Percentiles rank a stretch among this genome's conserved stretches.
Evolutionary conservation across 345 rosid species (phyloP).

Genomic region (Theobroma cacao): DNA sequence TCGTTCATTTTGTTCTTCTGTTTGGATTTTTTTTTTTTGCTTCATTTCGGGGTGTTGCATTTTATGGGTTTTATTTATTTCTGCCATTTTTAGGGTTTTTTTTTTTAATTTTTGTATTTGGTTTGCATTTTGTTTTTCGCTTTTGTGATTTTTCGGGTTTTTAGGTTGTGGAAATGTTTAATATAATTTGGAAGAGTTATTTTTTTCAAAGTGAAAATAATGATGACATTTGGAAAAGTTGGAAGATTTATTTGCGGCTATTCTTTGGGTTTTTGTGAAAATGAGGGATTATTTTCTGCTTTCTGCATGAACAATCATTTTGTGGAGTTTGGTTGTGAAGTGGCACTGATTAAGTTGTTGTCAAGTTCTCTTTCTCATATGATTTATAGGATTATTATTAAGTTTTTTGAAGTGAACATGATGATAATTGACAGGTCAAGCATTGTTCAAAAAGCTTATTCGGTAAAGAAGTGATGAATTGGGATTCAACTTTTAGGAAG

Average conservation of each 20-base stretch:
- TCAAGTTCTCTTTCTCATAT: neutral
- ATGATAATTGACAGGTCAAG: neutral
- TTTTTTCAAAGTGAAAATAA: neutral
- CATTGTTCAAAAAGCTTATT: neutral
- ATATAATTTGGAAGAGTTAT: neutral
- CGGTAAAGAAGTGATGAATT: neutral
- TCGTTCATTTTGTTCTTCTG: neutral
- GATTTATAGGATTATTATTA: neutral
- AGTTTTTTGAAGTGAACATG: neutral
- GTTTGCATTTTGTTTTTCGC: neutral
- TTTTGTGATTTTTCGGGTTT: neutral
- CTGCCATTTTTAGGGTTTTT: neutral
- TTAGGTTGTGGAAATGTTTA: neutral
- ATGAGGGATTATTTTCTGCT: neutral
- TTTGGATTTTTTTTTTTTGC: neutral
- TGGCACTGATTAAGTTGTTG: neutral
- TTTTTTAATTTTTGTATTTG: neutral
- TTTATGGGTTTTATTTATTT: neutral
- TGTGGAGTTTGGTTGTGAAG: neutral
- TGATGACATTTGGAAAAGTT: neutral
- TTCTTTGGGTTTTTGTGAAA: neutral
- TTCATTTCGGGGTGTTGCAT: slow-evolving; percentile 15
- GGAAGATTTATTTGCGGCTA: neutral
- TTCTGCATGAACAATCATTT: neutral
- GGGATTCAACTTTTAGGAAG: neutral